A percentile compares a stretch with the other conserved stretches of the same genome.
These are phyloP conservation scores for Colletotrichum musae DNA, from an alignment of 2,329 filamentous ascomycete genomes.

Conservation along the genomic window DNA sequence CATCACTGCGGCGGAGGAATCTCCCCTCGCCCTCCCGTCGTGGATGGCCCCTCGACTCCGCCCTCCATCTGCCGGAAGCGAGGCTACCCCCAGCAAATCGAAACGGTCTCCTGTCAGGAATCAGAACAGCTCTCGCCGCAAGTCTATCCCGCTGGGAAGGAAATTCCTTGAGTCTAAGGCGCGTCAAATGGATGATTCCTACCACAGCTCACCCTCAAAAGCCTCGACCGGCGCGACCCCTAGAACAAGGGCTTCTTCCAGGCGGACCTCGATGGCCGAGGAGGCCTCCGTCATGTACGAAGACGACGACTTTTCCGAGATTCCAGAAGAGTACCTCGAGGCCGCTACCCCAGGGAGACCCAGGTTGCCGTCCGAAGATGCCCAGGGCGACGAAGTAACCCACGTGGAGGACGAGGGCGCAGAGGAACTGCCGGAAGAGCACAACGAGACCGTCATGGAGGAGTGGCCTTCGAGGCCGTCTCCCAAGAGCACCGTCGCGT, in stretches of 20 bases:
- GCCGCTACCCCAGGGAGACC: conserved; percentile 62
- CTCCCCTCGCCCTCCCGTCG: conserved; percentile 24
- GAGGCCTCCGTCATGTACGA: conserved; percentile 59
- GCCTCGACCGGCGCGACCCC: conserved; percentile 51
- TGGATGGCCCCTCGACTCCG: conserved; percentile 10
- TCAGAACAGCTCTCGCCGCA: conserved; percentile 55
- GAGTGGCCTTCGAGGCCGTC: conserved; percentile 33
- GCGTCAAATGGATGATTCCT: conserved; percentile 50
- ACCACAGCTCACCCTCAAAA: conserved; percentile 53
- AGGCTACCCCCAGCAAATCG: conserved; percentile 19
- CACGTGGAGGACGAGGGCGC: neutral
- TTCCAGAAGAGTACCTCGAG: conserved; percentile 65
- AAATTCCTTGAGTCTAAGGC: conserved; percentile 52
- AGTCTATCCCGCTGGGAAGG: conserved; percentile 50
- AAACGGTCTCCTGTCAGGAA: conserved; percentile 47
- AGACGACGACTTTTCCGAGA: conserved; percentile 72
- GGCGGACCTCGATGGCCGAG: conserved; percentile 37
- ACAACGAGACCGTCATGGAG: conserved; percentile 29
- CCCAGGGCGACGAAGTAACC: neutral
- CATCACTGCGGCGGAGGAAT: conserved; percentile 9
- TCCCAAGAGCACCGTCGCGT: conserved; percentile 42
- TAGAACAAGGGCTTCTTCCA: conserved; percentile 30
- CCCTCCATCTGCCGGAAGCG: neutral
- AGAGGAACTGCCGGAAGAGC: conserved; percentile 24
- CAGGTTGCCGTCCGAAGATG: conserved; percentile 33